Evolutionary conservation across 495 filamentous ascomycete genomes (phyloP).

Genomic region (Pseudotulostoma volvatum): DNA sequence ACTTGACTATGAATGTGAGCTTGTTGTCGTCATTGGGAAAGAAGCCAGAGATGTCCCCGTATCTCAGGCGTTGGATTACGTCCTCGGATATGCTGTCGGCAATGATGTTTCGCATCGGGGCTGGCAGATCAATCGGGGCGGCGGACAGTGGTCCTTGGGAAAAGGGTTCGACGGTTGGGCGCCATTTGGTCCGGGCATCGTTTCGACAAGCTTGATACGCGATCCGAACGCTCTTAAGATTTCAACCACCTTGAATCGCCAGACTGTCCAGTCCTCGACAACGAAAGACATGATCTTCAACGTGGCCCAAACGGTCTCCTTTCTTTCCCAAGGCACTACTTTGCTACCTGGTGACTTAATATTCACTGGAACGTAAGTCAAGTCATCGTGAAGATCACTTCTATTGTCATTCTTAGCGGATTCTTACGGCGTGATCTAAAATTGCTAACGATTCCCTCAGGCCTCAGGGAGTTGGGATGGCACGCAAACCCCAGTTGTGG

Average conservation of each 20-base stretch:
- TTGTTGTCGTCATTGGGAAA: conserved; percentile 65
- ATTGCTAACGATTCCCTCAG: conserved; percentile 16
- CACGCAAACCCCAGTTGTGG: conserved; percentile 56
- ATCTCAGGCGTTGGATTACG: conserved; percentile 50
- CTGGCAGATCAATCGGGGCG: conserved; percentile 65
- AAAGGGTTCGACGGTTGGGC: conserved; percentile 87
- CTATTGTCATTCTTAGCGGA: no score
- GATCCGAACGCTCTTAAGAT: conserved; percentile 57
- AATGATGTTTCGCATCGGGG: conserved; percentile 76
- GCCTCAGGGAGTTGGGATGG: conserved; percentile 67
- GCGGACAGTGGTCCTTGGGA: conserved; percentile 66
- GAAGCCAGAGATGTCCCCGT: conserved; percentile 50
- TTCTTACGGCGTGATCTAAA: no score
- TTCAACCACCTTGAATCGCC: conserved; percentile 52
- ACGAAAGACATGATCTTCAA: conserved; percentile 75
- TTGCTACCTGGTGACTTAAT: conserved; percentile 66
- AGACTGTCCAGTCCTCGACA: conserved; percentile 52
- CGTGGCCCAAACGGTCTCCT: conserved; percentile 55
- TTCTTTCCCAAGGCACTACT: conserved; percentile 63
- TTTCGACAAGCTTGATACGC: conserved; percentile 44
- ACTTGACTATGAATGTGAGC: conserved; percentile 74
- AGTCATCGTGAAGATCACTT: neutral
- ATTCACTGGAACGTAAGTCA: conserved; percentile 67
- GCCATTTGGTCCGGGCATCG: conserved; percentile 71
- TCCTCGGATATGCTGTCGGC: conserved; percentile 65